A percentile compares a stretch with the other conserved stretches of the same genome.
phyloP scores from a whole-genome alignment of 2,329 filamentous ascomycete species.

The Chrysoporthe austroafricana region DNA sequence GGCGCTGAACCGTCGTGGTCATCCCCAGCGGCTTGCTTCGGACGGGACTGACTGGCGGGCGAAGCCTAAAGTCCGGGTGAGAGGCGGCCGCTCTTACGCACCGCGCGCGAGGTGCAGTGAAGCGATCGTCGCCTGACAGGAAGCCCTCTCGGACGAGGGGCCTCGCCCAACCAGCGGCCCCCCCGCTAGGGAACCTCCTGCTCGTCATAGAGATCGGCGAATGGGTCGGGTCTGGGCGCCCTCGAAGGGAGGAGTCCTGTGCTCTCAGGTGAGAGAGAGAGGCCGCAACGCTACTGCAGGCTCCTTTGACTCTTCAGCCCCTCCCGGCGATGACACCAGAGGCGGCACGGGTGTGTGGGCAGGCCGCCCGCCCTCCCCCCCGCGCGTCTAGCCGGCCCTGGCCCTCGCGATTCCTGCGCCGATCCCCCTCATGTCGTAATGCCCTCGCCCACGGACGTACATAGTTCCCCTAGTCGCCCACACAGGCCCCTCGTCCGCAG shows the following conservation, averaged over 20 bases:
- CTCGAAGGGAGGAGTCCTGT: neutral
- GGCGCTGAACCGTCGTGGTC: no score
- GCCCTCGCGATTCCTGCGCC: neutral
- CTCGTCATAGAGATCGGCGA: neutral
- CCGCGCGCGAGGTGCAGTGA: neutral
- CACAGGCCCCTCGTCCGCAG: neutral
- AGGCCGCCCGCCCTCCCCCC: neutral
- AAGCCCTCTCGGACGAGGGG: neutral
- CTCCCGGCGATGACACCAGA: neutral
- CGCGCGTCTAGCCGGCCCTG: neutral
- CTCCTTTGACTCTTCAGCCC: neutral
- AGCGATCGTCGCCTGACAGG: neutral
- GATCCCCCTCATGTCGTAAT: neutral
- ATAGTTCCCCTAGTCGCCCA: no score
- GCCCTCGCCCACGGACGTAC: no score
- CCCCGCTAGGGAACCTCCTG: neutral
- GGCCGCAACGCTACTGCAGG: slow-evolving; percentile 1
- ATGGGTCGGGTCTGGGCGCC: neutral
- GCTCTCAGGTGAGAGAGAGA: neutral
- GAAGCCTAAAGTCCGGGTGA: no score
- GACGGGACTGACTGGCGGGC: no score
- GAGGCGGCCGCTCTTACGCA: neutral
- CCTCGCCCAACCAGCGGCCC: no score
- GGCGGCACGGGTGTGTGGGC: no score
- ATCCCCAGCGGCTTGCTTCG: no score